A percentile compares a stretch with the other conserved stretches of the same genome.
phyloP scores from a whole-genome alignment of 1,139 yeast genomes.

The Magnusiomyces ingens region DNA sequence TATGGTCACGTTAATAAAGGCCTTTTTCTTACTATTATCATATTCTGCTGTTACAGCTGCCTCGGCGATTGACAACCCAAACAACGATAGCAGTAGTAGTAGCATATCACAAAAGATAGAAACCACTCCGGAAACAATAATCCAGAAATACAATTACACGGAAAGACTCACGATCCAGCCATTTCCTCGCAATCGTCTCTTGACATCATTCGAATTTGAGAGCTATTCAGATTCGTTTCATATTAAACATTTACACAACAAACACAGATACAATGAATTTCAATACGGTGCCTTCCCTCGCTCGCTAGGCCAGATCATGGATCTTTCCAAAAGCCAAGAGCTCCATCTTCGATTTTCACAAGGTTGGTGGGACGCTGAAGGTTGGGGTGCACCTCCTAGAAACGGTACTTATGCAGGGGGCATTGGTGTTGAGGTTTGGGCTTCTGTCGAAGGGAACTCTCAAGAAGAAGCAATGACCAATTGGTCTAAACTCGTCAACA shows the following conservation, averaged over 20 bases:
- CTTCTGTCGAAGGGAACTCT: constrained; percentile 62
- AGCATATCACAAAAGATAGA: too few relatives aligned
- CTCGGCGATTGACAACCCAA: too few relatives aligned
- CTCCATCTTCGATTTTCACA: constrained; percentile 81
- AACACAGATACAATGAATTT: constrained; percentile 24
- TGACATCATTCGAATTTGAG: constrained; percentile 63
- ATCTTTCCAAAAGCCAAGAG: constrained; percentile 60
- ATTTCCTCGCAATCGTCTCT: constrained; percentile 58
- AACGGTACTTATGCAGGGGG: constrained; percentile 79
- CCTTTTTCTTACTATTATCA: too few relatives aligned
- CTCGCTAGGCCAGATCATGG: constrained; percentile 70
- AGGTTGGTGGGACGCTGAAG: constrained; percentile 91
- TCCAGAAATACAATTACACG: constrained; percentile 33
- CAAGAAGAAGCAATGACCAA: constrained; percentile 49
- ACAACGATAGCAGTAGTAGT: too few relatives aligned
- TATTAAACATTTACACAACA: constrained; percentile 20
- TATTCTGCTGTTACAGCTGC: too few relatives aligned
- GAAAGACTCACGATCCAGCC: constrained; percentile 62
- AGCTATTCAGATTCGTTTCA: constrained; percentile 46
- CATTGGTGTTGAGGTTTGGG: constrained; percentile 93
- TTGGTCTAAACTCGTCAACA: constrained; percentile 70
- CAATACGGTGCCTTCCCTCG: constrained; percentile 77
- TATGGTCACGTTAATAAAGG: too few relatives aligned
- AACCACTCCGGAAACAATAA: too few relatives aligned
- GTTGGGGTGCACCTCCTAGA: constrained; percentile 79